A percentile compares a stretch with the other conserved stretches of the same genome.
Conservation (phyloP, 192 early-diverging fungal species). For the Umbelopsis isabellina region DNA sequence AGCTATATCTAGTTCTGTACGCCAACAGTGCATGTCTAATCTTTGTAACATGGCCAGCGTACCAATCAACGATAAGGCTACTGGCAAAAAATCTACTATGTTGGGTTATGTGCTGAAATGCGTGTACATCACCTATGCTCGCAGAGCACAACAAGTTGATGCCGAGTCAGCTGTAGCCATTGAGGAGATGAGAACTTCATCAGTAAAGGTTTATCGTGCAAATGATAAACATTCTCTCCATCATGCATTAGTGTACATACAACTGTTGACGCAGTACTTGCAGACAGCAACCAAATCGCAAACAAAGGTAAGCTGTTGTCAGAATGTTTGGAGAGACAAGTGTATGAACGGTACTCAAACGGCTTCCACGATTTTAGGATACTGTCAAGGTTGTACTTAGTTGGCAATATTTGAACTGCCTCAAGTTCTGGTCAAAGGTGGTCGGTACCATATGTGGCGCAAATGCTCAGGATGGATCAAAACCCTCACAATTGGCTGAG, state of each 20-base stretch:
- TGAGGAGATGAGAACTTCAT: slow-evolving; percentile 88
- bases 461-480: slow-evolving; percentile 36
- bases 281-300: slow-evolving; percentile 82
- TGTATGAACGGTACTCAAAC: background rate
- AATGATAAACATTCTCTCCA: slow-evolving; percentile 82
- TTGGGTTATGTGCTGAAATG: slow-evolving; percentile 64
- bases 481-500: slow-evolving; percentile 55
- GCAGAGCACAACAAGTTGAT: slow-evolving; percentile 70
- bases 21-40: slow-evolving; percentile 73
- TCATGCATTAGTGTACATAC: slow-evolving; percentile 86
- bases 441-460: slow-evolving; percentile 68
- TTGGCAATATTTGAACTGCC: slow-evolving; percentile 93
- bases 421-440: slow-evolving; percentile 87
- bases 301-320: slow-evolving; percentile 53
- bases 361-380: slow-evolving; percentile 44
- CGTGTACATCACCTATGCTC: slow-evolving; percentile 79
- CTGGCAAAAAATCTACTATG: slow-evolving; percentile 10
- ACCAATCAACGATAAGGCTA: slow-evolving; percentile 23
- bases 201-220: slow-evolving; percentile 82
- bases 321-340: background rate
- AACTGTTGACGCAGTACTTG: slow-evolving; percentile 88
- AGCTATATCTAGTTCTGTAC: slow-evolving; percentile 61
- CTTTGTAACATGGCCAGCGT: slow-evolving; percentile 71
- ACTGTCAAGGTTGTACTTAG: slow-evolving; percentile 89
- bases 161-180: slow-evolving; percentile 73